Conservation (phyloP, 2,329 filamentous ascomycete species). For the Plectosphaerella cucumerina region DNA sequence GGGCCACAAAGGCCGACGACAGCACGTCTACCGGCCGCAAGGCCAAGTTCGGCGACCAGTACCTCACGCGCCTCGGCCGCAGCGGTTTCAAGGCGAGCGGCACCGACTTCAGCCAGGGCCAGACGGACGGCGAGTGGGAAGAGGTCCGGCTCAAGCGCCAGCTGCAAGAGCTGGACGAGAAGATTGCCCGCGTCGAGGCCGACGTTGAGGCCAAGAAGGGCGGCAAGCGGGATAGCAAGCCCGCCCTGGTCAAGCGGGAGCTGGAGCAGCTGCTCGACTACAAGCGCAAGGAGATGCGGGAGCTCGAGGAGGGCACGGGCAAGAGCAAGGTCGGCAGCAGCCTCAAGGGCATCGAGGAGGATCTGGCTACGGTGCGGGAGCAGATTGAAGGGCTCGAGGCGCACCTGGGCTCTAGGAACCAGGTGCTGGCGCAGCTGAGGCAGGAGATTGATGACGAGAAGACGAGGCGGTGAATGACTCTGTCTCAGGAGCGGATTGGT, state of each 20-base stretch:
- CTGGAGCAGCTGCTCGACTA: conserved; percentile 92
- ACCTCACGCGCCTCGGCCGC: conserved; percentile 85
- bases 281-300: conserved; percentile 76
- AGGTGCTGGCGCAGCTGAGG: conserved; percentile 70
- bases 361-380: conserved; percentile 86
- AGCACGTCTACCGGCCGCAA: conserved; percentile 83
- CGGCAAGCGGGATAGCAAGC: conserved; percentile 71
- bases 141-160: conserved; percentile 94
- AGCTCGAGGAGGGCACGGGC: conserved; percentile 67
- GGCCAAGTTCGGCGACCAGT: conserved; percentile 95
- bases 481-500: background rate
- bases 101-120: conserved; percentile 78
- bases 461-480: conserved; percentile 38
- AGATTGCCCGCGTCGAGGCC: conserved; percentile 78
- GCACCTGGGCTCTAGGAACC: conserved; percentile 74
- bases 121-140: conserved; percentile 87
- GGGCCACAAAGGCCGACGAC: conserved; percentile 76
- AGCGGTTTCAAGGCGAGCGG: conserved; percentile 76
- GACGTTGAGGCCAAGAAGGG: conserved; percentile 61
- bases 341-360: conserved; percentile 75
- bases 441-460: conserved; percentile 87
- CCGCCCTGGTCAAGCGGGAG: conserved; percentile 89
- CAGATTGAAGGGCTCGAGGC: conserved; percentile 87
- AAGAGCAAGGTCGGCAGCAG: conserved; percentile 66
- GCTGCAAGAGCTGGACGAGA: conserved; percentile 81